Base-by-base conservation (phyloP, 2,329 filamentous ascomycete species). In the Monosporascus ibericus region DNA sequence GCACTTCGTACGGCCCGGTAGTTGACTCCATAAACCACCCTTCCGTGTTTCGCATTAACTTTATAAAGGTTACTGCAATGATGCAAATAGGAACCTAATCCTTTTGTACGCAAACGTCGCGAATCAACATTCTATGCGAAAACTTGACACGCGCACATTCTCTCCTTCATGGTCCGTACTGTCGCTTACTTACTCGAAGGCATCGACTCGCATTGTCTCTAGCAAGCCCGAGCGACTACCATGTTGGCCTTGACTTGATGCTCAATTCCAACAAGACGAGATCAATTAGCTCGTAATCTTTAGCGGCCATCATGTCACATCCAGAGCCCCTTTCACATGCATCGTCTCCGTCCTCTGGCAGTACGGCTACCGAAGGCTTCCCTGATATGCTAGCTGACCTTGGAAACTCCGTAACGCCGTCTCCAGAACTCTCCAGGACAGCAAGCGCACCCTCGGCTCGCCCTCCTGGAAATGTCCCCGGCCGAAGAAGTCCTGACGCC, bases 311-410 rank as follows among this genome's bases (percentile, higher is more conserved):
- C 39, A 65, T 65, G 60, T 56, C 60, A 27, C 51, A 38, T 11
- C 18, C 30, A 22, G 17, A 25, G 9, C 11, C 30, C 30, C 11
- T 2, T 24, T 25, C 11, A 18, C 42, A 46, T n/a, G 7, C 14
- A 7, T 27, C 42, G 22, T 46, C 42, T 40, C 44, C 50, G 22
- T 62, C 61, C 18, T 60, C 55, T 18, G 51, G 55, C 30, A 60
- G 58, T 30, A 56, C 58, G 44, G 50, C 55, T 20, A 59, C 56
- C 20, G 59, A 66, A 49, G 52, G 49, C 18, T 63, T 61, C 40
- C 60, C 63, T 22, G 53, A 57, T 22, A 50, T 55, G 38, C 56
- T 58, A 1, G 11, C 30, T 4, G 55, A 53, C 40, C 38, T 57
- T 24, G 27, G 27, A 30, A 49, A 55, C 39, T 18, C 39, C 20